These are phyloP conservation scores for Glycine soja DNA, from an alignment of 306 rosid genomes.

Conservation along the genomic window DNA sequence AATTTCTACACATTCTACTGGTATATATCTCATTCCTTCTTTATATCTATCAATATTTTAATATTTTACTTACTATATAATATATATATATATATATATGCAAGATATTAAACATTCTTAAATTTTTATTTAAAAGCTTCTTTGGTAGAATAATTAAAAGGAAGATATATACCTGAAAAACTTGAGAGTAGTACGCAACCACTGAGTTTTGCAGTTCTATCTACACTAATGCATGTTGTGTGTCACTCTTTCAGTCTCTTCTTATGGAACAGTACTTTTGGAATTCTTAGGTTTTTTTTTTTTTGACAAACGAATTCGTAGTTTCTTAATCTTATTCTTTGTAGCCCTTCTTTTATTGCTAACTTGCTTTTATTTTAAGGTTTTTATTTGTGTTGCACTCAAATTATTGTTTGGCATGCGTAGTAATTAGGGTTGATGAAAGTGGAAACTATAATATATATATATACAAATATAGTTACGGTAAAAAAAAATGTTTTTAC, in stretches of 20 bases:
- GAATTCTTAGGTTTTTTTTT: neutral
- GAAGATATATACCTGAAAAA: neutral
- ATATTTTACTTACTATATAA: neutral
- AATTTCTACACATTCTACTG: slow-evolving; percentile 34
- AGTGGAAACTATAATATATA: too few relatives aligned
- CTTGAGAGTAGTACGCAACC: neutral
- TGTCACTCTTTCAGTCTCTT: neutral
- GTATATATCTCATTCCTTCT: neutral
- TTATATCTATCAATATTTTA: neutral
- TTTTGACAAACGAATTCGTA: neutral
- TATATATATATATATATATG: too few relatives aligned
- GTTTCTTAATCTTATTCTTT: neutral
- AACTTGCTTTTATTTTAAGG: neutral
- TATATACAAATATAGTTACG: too few relatives aligned
- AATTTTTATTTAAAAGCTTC: neutral
- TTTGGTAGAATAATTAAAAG: neutral
- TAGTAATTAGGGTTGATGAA: too few relatives aligned
- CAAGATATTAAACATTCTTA: too few relatives aligned
- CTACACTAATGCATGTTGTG: neutral
- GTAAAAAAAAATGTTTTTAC: too few relatives aligned
- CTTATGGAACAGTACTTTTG: neutral
- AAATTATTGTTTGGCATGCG: too few relatives aligned
- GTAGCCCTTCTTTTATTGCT: neutral
- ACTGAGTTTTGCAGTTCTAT: neutral
- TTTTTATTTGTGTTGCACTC: too few relatives aligned